phyloP scores from a whole-genome alignment of 2,329 filamentous ascomycete genomes.

The Lasiodiplodia hormozganensis region DNA sequence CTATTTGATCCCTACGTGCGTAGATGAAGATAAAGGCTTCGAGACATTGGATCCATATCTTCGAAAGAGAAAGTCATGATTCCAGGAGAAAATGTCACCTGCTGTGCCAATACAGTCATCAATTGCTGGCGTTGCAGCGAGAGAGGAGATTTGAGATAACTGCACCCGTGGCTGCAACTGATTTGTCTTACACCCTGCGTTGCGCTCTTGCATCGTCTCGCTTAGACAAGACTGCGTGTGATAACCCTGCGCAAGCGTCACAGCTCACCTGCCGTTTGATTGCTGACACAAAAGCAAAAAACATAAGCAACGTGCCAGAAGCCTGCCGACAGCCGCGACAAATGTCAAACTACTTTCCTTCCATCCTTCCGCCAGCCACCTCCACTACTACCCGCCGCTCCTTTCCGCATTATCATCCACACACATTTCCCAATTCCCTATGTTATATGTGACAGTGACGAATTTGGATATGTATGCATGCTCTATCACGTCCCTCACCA shows the following conservation, averaged over 20 bases:
- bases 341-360: too few relatives aligned
- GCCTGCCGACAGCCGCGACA: too few relatives aligned
- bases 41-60: too few relatives aligned
- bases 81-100: too few relatives aligned
- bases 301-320: neutral
- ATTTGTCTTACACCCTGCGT: neutral
- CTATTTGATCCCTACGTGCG: too few relatives aligned
- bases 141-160: neutral
- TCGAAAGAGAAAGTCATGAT: too few relatives aligned
- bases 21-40: too few relatives aligned
- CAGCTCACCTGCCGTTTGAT: neutral
- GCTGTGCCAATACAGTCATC: too few relatives aligned
- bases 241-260: slow-evolving; percentile 3
- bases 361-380: neutral
- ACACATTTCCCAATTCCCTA: neutral
- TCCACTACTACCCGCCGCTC: neutral
- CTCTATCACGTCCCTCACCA: neutral
- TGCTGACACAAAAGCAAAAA: neutral
- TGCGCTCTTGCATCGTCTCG: neutral
- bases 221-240: neutral
- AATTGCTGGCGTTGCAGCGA: too few relatives aligned
- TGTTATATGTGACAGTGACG: neutral
- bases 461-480: neutral
- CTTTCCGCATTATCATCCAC: neutral
- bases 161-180: neutral